Evolutionary conservation across 2,329 filamentous ascomycete species (phyloP).

Genomic region (Scedosporium boydii): DNA sequence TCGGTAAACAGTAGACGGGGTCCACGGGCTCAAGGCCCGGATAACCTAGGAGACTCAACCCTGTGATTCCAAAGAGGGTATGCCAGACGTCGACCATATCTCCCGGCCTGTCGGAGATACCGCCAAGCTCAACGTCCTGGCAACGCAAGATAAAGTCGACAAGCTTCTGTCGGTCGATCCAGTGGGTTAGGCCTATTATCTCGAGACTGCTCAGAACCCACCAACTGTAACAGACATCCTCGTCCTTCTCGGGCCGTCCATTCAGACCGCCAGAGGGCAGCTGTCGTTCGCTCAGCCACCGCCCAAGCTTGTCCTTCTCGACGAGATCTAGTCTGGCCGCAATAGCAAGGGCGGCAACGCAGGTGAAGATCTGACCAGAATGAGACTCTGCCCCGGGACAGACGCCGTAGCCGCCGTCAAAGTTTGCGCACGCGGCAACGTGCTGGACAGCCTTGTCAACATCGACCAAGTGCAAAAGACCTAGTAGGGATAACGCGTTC

Average conservation of each 20-base stretch:
- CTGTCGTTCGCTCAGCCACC: conserved; percentile 91
- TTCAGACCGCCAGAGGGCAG: conserved; percentile 82
- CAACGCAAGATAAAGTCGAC: conserved; percentile 74
- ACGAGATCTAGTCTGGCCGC: conserved; percentile 73
- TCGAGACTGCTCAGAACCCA: conserved; percentile 90
- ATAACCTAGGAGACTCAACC: conserved; percentile 73
- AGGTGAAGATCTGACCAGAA: conserved; percentile 92
- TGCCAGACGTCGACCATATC: conserved; percentile 98
- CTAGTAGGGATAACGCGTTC: conserved; percentile 79
- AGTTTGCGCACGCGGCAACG: conserved; percentile 76
- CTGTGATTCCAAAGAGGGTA: conserved; percentile 80
- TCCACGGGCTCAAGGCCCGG: conserved; percentile 73
- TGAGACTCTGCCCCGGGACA: conserved; percentile 88
- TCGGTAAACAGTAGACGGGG: conserved; percentile 79
- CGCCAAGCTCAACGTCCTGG: conserved; percentile 77
- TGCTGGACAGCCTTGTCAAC: conserved; percentile 72
- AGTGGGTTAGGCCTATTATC: conserved; percentile 80
- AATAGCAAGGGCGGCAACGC: conserved; percentile 78
- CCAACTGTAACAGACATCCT: conserved; percentile 98
- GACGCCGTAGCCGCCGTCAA: conserved; percentile 89
- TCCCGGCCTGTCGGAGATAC: conserved; percentile 81
- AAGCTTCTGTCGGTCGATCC: conserved; percentile 82
- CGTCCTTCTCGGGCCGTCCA: conserved; percentile 86
- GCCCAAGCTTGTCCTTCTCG: conserved; percentile 70
- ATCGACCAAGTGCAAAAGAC: conserved; percentile 63